phyloP scores from a whole-genome alignment of 768 basidiomycete genomes.

The Mycena metata region DNA sequence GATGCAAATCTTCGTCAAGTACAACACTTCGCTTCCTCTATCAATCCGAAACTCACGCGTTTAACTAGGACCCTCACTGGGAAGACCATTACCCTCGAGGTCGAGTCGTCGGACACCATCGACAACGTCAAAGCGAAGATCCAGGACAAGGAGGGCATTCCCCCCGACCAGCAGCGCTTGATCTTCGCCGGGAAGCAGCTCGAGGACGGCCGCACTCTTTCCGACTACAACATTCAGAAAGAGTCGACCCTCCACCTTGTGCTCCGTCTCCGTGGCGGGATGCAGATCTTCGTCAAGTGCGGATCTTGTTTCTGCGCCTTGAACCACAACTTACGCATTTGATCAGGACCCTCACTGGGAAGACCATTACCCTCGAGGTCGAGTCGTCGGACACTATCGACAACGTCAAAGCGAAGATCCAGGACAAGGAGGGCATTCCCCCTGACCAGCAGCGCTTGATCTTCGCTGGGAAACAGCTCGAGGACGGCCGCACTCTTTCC shows the following conservation, averaged over 20 bases:
- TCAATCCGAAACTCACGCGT: too few species aligned
- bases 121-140: slow-evolving; percentile 39
- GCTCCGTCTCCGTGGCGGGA: too few species aligned
- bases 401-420: slow-evolving; percentile 39
- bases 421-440: slow-evolving; percentile 38
- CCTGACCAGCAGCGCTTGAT: slow-evolving; percentile 39
- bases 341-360: slow-evolving; percentile 33
- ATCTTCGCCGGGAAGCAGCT: slow-evolving; percentile 38
- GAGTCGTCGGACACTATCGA: slow-evolving; percentile 39
- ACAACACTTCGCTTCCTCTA: too few species aligned
- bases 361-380: slow-evolving; percentile 39
- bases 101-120: slow-evolving; percentile 61
- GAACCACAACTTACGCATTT: too few species aligned
- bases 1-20: slow-evolving; percentile 48
- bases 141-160: slow-evolving; percentile 37
- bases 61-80: slow-evolving; percentile 61
- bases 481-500: slow-evolving; percentile 38
- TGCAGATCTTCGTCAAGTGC: too few species aligned
- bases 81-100: slow-evolving; percentile 74
- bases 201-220: slow-evolving; percentile 37
- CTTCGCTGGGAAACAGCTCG: slow-evolving; percentile 39
- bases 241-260: slow-evolving; percentile 40
- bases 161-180: slow-evolving; percentile 36
- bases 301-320: too few species aligned
- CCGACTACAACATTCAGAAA: slow-evolving; percentile 39